A percentile compares a stretch with the other conserved stretches of the same genome.
These are phyloP conservation scores for Trypanosoma rangeli DNA, from an alignment of 208 protist species.

Conservation along the genomic window DNA sequence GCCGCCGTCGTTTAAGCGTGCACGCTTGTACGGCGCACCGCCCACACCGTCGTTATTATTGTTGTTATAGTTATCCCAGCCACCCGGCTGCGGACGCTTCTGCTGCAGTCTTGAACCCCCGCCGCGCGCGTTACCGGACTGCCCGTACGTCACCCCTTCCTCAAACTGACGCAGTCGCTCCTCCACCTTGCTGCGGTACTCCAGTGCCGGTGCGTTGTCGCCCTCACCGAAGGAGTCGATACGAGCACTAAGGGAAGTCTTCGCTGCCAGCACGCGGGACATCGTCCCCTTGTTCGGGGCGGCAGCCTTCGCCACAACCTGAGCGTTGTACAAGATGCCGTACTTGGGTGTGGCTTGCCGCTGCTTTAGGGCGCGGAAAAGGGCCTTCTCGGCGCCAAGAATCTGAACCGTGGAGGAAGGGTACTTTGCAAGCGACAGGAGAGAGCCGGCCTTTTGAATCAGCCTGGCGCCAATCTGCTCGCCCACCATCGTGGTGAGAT, in stretches of 20 bases:
- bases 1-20: conserved; percentile 38
- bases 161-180: conserved; percentile 88
- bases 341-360: conserved; percentile 99
- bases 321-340: conserved; percentile 99
- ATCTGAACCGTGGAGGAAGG: conserved; percentile 99
- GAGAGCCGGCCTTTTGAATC: conserved; percentile 98
- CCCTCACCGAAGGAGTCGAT: conserved; percentile 98
- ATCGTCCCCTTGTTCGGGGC: conserved; percentile 95
- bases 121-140: conserved; percentile 86
- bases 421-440: conserved; percentile 98
- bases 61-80: conserved; percentile 16
- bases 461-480: conserved; percentile 98
- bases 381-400: conserved; percentile 98
- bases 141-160: conserved; percentile 87
- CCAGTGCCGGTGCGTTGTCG: conserved; percentile 79
- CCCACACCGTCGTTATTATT: conserved; percentile 22
- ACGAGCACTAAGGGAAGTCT: conserved; percentile 96
- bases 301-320: conserved; percentile 95
- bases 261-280: conserved; percentile 97
- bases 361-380: conserved; percentile 98
- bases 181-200: conserved; percentile 92
- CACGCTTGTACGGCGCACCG: conserved; percentile 43
- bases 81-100: conserved; percentile 40
- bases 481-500: conserved; percentile 98
- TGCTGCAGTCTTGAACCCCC: conserved; percentile 57